Conservation (phyloP, 495 filamentous ascomycete species). For the Physcia stellaris region DNA sequence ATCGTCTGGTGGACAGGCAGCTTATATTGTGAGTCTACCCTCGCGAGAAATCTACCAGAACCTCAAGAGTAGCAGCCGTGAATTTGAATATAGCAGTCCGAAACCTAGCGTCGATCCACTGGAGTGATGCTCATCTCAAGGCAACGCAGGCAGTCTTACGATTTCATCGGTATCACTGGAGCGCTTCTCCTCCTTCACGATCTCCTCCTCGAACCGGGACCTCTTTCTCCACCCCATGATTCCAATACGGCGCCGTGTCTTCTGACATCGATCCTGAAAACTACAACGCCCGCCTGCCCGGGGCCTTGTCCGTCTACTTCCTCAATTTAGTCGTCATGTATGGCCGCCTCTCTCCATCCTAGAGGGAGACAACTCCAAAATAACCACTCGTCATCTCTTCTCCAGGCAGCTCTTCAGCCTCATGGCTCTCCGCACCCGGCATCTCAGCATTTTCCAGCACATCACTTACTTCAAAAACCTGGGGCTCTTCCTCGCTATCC, state of each 20-base stretch:
- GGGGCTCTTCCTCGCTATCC: conserved; percentile 49
- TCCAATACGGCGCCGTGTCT: conserved; percentile 40
- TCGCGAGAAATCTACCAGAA: too few relatives aligned
- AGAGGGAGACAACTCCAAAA: too few relatives aligned
- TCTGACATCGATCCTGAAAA: conserved; percentile 31
- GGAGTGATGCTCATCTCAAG: too few relatives aligned
- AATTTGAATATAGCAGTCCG: too few relatives aligned
- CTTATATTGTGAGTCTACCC: too few relatives aligned
- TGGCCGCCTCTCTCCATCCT: too few relatives aligned
- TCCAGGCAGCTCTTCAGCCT: conserved; percentile 68
- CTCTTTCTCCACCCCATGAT: conserved; percentile 42
- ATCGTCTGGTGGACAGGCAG: conserved; percentile 51
- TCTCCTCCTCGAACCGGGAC: conserved; percentile 58
- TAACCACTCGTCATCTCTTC: too few relatives aligned
- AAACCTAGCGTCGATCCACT: too few relatives aligned
- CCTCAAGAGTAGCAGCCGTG: too few relatives aligned
- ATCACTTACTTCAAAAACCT: conserved; percentile 49
- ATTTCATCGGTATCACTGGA: conserved; percentile 47
- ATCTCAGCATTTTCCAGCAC: conserved; percentile 53
- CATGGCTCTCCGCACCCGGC: conserved; percentile 45
- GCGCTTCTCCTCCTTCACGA: conserved; percentile 44
- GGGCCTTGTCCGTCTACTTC: conserved; percentile 49
- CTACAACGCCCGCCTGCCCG: conserved; percentile 33
- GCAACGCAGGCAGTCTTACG: conserved; percentile 57
- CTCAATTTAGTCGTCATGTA: conserved; percentile 61